Conservation (phyloP, 2,329 filamentous ascomycete species). For the Fulvia fulva region DNA sequence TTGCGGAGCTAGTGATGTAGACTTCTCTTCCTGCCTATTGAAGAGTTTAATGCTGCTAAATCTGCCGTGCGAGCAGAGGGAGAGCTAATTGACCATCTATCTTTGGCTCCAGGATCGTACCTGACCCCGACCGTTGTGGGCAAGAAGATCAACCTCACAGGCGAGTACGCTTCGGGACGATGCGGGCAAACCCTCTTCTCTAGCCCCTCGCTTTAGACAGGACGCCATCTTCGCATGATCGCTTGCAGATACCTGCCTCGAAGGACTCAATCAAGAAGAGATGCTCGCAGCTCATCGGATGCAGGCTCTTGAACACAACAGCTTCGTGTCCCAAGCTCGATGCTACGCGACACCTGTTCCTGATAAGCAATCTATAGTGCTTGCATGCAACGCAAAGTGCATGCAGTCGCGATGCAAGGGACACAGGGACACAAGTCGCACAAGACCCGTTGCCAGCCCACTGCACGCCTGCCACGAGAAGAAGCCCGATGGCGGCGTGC, state of each 20-base stretch:
- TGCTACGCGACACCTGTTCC: conserved; percentile 21
- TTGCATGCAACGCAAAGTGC: conserved; percentile 23
- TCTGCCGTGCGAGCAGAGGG: conserved; percentile 5
- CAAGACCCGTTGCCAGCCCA: conserved; percentile 12
- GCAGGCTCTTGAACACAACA: conserved; percentile 25
- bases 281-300: conserved; percentile 12
- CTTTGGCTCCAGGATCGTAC: conserved; percentile 5
- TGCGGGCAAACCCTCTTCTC: conserved; percentile 9
- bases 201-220: background rate
- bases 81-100: conserved; percentile 17
- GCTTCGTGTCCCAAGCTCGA: conserved; percentile 8
- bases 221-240: background rate
- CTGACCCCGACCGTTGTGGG: background rate
- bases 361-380: conserved; percentile 21
- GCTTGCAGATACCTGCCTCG: conserved; percentile 4
- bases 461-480: conserved; percentile 26
- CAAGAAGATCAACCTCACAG: conserved; percentile 12
- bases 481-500: conserved; percentile 13
- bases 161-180: conserved; percentile 21
- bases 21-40: conserved; percentile 10
- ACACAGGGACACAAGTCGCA: conserved; percentile 12
- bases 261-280: conserved; percentile 6
- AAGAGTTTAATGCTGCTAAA: conserved; percentile 1
- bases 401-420: conserved; percentile 24
- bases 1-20: conserved; percentile 4